phyloP scores from a whole-genome alignment of 2,329 filamentous ascomycete species.

The Periconia sp. region DNA sequence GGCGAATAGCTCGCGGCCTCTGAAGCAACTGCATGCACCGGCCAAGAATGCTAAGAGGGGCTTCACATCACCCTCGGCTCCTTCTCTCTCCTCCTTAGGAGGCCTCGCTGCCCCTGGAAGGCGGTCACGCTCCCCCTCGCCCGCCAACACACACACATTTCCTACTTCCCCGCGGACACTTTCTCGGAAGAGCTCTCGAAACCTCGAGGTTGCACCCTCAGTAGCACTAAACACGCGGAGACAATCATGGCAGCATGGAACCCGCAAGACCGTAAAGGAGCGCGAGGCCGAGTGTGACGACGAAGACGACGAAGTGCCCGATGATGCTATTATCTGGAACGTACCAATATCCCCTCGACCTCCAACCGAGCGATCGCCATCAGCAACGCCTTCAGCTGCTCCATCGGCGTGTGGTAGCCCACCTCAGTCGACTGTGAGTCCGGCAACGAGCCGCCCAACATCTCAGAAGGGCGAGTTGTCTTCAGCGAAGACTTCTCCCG shows the following conservation, averaged over 20 bases:
- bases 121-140: constrained; percentile 45
- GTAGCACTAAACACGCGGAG: constrained; percentile 46
- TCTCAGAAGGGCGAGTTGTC: constrained; percentile 18
- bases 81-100: constrained; percentile 36
- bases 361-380: constrained; percentile 45
- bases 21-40: constrained; percentile 46
- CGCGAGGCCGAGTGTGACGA: constrained; percentile 82
- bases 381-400: too few species aligned
- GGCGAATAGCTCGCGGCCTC: constrained; percentile 41
- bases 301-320: constrained; percentile 75
- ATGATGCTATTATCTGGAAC: constrained; percentile 80
- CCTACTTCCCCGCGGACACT: constrained; percentile 37
- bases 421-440: constrained; percentile 30
- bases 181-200: constrained; percentile 41
- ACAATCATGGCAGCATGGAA: constrained; percentile 68
- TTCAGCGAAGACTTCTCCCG: constrained; percentile 34
- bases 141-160: constrained; percentile 32
- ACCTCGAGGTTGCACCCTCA: constrained; percentile 37
- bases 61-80: constrained; percentile 47
- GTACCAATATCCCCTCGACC: constrained; percentile 75
- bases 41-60: constrained; percentile 47
- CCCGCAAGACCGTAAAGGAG: constrained; percentile 70
- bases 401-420: constrained; percentile 36
- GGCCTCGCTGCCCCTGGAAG: constrained; percentile 38
- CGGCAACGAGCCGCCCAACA: constrained; percentile 17